A percentile compares a stretch with the other conserved stretches of the same genome.
These are phyloP conservation scores for Metschnikowia matae DNA, from an alignment of 805 yeast species.

Conservation along the genomic window DNA sequence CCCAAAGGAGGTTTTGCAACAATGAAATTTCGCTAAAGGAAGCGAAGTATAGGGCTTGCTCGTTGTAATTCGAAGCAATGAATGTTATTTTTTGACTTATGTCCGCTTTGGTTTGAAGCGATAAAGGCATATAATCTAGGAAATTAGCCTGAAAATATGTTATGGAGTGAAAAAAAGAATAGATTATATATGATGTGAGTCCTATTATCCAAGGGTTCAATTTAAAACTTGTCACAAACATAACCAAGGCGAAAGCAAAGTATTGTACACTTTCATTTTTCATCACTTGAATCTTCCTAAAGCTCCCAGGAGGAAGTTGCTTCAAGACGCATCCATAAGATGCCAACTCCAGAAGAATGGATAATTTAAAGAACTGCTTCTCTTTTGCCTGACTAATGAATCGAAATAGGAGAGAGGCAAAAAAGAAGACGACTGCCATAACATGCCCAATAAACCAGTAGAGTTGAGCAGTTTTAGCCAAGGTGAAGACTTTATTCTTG, in stretches of 20 bases:
- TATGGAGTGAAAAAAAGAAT: conserved; percentile 35
- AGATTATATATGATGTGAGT: conserved; percentile 33
- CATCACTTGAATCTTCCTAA: conserved; percentile 18
- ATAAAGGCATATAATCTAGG: conserved; percentile 31
- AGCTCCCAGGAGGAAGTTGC: conserved; percentile 37
- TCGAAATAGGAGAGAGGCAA: conserved; percentile 37
- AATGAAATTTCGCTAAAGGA: conserved; percentile 35
- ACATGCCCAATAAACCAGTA: conserved; percentile 69
- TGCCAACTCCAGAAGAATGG: conserved; percentile 49
- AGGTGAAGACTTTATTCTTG: not conserved
- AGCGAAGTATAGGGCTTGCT: conserved; percentile 36
- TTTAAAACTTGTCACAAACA: conserved; percentile 26
- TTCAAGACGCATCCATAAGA: conserved; percentile 62
- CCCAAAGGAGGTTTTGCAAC: conserved; percentile 21
- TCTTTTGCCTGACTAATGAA: conserved; percentile 34
- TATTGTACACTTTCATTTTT: conserved; percentile 43
- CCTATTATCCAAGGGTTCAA: conserved; percentile 38
- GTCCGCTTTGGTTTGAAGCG: conserved; percentile 25
- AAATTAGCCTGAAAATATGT: conserved; percentile 37
- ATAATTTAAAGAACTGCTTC: conserved; percentile 24
- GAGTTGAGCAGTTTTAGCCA: conserved; percentile 40
- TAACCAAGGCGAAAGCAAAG: conserved; percentile 28
- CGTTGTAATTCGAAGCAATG: conserved; percentile 31
- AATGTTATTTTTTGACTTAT: conserved; percentile 26
- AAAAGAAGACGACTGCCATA: conserved; percentile 42